phyloP scores from a whole-genome alignment of 768 basidiomycete genomes.

The Boletus eberwhitei region DNA sequence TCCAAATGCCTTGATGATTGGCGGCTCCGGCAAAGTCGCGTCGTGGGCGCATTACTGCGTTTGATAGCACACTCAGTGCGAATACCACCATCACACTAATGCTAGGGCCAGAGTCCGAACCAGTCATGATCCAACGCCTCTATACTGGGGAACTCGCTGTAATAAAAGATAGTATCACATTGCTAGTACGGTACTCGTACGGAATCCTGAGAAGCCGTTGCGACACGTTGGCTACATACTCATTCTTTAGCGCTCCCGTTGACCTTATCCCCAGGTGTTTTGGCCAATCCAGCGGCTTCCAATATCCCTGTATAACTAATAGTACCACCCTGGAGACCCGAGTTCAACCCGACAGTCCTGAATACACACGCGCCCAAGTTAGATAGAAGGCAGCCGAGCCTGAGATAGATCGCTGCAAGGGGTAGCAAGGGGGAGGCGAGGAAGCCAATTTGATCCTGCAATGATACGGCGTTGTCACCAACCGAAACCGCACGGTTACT shows the following conservation, averaged over 20 bases:
- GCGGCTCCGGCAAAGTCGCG: background rate
- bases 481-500: background rate
- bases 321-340: conserved; percentile 18
- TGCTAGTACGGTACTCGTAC: background rate
- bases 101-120: background rate
- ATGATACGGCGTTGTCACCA: background rate
- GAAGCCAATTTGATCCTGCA: conserved; percentile 22
- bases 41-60: no score
- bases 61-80: background rate
- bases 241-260: conserved; percentile 16
- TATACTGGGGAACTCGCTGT: background rate
- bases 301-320: conserved; percentile 17
- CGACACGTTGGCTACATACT: background rate
- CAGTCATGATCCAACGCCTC: background rate
- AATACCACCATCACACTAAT: background rate
- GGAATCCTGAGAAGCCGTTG: background rate
- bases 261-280: background rate
- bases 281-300: conserved; percentile 19
- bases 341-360: conserved; percentile 18
- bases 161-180: background rate
- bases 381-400: conserved; percentile 22
- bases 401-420: conserved; percentile 8
- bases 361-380: conserved; percentile 24
- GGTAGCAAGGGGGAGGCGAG: conserved; percentile 22
- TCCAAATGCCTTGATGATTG: background rate